phyloP scores from a whole-genome alignment of 2,329 filamentous ascomycete genomes.

The Elsinoe necatrix region DNA sequence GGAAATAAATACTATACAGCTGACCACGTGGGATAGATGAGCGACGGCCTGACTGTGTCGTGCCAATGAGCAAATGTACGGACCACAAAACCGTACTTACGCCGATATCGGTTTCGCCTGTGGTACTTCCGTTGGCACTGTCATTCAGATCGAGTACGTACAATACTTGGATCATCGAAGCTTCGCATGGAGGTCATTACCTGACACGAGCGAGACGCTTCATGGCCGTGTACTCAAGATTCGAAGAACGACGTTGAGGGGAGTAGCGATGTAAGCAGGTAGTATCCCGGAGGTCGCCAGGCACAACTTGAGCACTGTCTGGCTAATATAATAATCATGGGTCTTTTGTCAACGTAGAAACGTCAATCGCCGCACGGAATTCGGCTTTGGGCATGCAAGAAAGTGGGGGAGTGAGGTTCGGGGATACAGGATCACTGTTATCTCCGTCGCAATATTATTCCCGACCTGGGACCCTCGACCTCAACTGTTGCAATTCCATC shows the following conservation, averaged over 20 bases:
- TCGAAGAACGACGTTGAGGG: too few relatives aligned
- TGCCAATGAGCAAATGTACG: not conserved
- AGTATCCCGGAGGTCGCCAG: too few relatives aligned
- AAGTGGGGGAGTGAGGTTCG: conserved; percentile 1
- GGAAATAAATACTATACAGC: not conserved
- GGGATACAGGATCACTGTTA: not conserved
- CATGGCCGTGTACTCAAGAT: too few relatives aligned
- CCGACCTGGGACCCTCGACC: not conserved
- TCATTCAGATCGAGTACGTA: too few relatives aligned
- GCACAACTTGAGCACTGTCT: too few relatives aligned
- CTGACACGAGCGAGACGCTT: too few relatives aligned
- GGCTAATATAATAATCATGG: too few relatives aligned
- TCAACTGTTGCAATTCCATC: not conserved
- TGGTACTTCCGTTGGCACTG: not conserved
- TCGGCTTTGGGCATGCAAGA: not conserved
- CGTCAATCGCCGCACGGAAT: not conserved
- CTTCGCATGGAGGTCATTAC: too few relatives aligned
- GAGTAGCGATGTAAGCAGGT: too few relatives aligned
- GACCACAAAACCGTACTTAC: not conserved
- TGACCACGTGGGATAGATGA: not conserved
- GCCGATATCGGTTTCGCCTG: not conserved
- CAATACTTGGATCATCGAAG: too few relatives aligned
- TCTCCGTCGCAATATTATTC: not conserved
- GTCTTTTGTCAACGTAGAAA: not conserved
- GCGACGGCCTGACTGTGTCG: not conserved